phyloP scores from a whole-genome alignment of 2,329 filamentous ascomycete species.

The Sporothrix pallida region DNA sequence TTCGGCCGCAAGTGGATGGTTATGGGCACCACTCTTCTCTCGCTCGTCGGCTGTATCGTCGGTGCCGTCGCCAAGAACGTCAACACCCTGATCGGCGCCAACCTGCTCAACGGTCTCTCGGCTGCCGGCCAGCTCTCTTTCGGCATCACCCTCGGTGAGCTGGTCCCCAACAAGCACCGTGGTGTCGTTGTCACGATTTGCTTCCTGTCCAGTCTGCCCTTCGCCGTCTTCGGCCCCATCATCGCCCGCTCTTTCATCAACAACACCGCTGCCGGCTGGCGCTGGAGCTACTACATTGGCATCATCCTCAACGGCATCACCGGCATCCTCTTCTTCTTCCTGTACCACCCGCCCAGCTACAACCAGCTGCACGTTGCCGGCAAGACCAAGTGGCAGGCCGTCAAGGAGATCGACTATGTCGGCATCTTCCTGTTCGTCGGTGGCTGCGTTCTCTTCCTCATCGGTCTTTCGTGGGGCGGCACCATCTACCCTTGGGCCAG shows the following conservation, averaged over 20 bases:
- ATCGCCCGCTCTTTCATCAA: constrained; percentile 54
- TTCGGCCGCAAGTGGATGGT: constrained; percentile 52
- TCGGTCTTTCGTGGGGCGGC: constrained; percentile 54
- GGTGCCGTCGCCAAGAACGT: constrained; percentile 46
- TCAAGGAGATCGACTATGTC: constrained; percentile 53
- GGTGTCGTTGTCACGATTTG: constrained; percentile 47
- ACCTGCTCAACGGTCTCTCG: constrained; percentile 48
- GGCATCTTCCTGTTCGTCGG: constrained; percentile 52
- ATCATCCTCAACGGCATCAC: constrained; percentile 52
- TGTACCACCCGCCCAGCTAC: constrained; percentile 56
- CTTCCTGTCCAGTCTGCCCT: constrained; percentile 50
- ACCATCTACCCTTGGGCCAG: constrained; percentile 52
- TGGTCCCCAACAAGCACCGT: constrained; percentile 52
- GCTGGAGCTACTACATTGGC: constrained; percentile 57
- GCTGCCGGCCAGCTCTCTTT: constrained; percentile 52
- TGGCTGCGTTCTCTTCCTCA: constrained; percentile 51
- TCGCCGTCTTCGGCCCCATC: constrained; percentile 53
- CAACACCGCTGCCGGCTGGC: constrained; percentile 52
- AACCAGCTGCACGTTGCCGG: constrained; percentile 49
- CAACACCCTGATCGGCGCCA: constrained; percentile 48
- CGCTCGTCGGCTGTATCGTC: constrained; percentile 49
- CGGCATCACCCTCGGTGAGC: constrained; percentile 50
- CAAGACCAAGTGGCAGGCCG: constrained; percentile 47
- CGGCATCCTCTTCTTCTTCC: constrained; percentile 50
- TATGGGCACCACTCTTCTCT: constrained; percentile 44